These are phyloP conservation scores for Przewalskia tangutica DNA, from an alignment of 257 asterid species.

Conservation along the genomic window DNA sequence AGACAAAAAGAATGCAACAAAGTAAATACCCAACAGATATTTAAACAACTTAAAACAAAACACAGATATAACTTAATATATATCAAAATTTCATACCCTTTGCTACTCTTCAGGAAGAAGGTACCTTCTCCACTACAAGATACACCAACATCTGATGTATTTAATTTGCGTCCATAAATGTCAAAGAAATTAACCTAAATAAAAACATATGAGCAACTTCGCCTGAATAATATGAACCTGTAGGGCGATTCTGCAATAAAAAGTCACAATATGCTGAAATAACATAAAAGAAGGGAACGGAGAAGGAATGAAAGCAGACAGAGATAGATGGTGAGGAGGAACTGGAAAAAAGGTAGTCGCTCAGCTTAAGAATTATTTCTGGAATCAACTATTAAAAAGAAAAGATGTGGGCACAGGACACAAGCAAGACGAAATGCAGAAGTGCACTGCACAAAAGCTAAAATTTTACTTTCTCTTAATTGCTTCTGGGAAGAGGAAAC, in stretches of 20 bases:
- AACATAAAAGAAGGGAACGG: neutral
- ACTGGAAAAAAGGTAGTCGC: neutral
- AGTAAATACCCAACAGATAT: neutral
- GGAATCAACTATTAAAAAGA: neutral
- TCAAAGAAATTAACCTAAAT: constrained; percentile 77
- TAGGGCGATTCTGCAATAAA: neutral
- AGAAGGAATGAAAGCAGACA: neutral
- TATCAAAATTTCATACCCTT: constrained; percentile 47
- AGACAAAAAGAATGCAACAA: constrained; percentile 3
- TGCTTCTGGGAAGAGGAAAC: neutral
- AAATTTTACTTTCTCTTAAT: neutral
- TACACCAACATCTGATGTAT: constrained; percentile 78
- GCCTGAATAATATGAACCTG: neutral
- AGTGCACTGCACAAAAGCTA: neutral
- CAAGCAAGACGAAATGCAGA: neutral
- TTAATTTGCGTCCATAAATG: constrained; percentile 80
- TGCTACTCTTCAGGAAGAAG: constrained; percentile 55
- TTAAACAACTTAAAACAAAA: neutral
- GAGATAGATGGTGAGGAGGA: neutral
- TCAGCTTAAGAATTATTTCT: neutral
- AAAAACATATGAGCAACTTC: neutral
- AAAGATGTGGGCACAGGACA: neutral
- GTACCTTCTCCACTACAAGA: constrained; percentile 69
- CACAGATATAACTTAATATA: neutral
- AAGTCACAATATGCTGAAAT: neutral